Base-by-base conservation (phyloP, 1,284 basidiomycete genomes). In the Mycena sp. region DNA sequence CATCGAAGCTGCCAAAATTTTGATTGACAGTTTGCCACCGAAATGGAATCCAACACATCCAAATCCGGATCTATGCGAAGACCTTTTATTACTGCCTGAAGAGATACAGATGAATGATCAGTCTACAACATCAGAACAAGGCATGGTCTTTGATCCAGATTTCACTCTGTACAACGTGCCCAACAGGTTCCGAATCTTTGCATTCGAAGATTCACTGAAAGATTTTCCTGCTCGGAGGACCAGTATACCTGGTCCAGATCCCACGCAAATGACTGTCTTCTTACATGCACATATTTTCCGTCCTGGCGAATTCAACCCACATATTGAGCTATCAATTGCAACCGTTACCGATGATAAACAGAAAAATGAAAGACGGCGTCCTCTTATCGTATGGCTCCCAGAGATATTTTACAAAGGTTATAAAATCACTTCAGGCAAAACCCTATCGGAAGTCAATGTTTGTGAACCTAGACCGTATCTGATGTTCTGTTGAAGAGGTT, bases 401-500 rank as follows among this genome's bases (percentile, higher is more conserved):
- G 14, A 7, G 32, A 35, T 35, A 35, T 35, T 35, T 35, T 14
- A 35, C 32, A 4, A 29, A 49, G 25, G 30, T 49, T n/a, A 49
- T 49, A 30, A 9, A 23, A 12, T 17, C 10, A 4, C 46, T 49
- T 4, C 9, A n/a, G 17, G 9, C 46, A 6, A 6, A n/a, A 23
- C 28, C 50, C 14, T n/a, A 40, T n/a, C 32, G 37, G 11, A 49
- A 38, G 11, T 38, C 14, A 4, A 58, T 45, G 7, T 58, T 58
- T 30, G 21, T n/a, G 2, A 58, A 58, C 48, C 25, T 58, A 12
- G 56, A 58, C n/a, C 30, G 56, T 6, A 41, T 40, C 7, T 35
- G 56, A 10, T 43, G 23, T 21, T 23, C 56, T 7, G 30, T 58
- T 19, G 19, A 49, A 16, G 56, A 50, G 4, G 19, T 30, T 41